phyloP scores from a whole-genome alignment of 2,329 filamentous ascomycete genomes.

The Fusarium abutilonis region DNA sequence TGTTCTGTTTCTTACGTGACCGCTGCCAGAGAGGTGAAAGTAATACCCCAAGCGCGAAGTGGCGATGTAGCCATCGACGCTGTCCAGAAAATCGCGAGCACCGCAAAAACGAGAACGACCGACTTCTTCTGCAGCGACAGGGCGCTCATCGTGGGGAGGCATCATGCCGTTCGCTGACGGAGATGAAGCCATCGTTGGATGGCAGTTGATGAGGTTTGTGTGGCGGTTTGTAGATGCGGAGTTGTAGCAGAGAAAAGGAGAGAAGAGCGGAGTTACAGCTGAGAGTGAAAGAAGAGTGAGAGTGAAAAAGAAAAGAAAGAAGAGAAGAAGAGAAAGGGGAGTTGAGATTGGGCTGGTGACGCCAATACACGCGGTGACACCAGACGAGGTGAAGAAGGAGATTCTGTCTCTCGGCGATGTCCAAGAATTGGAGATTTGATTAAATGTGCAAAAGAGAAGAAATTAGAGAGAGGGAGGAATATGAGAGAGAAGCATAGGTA shows the following conservation, averaged over 20 bases:
- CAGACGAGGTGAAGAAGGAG: conserved; percentile 14
- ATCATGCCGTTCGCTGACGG: conserved; percentile 24
- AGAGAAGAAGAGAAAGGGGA: conserved; percentile 1
- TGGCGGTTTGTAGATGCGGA: neutral
- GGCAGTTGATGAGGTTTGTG: neutral
- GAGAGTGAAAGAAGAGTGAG: neutral
- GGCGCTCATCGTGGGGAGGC: conserved; percentile 6
- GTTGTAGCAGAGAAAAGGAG: neutral
- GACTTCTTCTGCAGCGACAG: neutral
- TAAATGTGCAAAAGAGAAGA: neutral
- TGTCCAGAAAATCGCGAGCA: conserved; percentile 51
- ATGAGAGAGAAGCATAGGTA: neutral
- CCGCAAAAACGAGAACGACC: conserved; percentile 47
- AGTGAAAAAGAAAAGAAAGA: neutral
- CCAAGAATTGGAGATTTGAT: conserved; percentile 5
- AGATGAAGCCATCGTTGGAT: conserved; percentile 25
- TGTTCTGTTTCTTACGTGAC: conserved; percentile 65
- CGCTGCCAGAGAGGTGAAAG: conserved; percentile 73
- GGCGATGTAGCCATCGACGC: conserved; percentile 51
- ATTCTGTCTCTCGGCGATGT: conserved; percentile 2
- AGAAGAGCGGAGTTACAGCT: neutral
- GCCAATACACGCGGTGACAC: conserved; percentile 34
- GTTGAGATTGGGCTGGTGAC: conserved; percentile 24
- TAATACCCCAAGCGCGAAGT: conserved; percentile 64
- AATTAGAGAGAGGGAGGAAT: neutral